phyloP scores from a whole-genome alignment of 139 green algal species.

The Picochlorum sp. region DNA sequence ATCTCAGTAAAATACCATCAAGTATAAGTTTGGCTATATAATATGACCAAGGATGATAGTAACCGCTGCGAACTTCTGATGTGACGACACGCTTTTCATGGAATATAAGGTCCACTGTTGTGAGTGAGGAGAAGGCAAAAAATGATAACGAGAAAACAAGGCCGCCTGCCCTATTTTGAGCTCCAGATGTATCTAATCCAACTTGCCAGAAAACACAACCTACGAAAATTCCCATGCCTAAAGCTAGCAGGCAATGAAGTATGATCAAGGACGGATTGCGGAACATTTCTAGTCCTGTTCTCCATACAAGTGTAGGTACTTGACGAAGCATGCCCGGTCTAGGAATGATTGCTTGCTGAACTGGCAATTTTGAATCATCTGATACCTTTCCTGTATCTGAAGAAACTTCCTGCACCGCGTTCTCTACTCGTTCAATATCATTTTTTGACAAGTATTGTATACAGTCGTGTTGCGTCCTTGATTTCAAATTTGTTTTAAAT shows the following conservation, averaged over 20 bases:
- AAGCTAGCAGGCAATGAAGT: slow-evolving; percentile 44
- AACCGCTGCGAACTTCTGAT: slow-evolving; percentile 26
- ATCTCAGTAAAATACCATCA: slow-evolving; percentile 62
- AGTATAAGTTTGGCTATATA: slow-evolving; percentile 46
- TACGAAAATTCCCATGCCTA: slow-evolving; percentile 47
- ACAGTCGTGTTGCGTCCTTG: too few species aligned
- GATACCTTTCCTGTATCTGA: too few species aligned
- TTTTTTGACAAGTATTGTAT: too few species aligned
- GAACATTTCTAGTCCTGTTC: slow-evolving; percentile 42
- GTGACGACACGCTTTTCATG: slow-evolving; percentile 47
- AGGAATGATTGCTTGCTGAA: background rate
- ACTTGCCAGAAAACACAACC: slow-evolving; percentile 56
- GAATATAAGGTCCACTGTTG: slow-evolving; percentile 53
- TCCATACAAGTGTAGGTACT: slow-evolving; percentile 57
- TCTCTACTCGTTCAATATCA: too few species aligned
- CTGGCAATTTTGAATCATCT: slow-evolving; percentile 1
- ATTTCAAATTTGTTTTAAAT: slow-evolving; percentile 7
- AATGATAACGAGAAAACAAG: slow-evolving; percentile 72
- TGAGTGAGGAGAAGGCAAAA: slow-evolving; percentile 64
- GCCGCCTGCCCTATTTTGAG: slow-evolving; percentile 46
- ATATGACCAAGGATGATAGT: slow-evolving; percentile 51
- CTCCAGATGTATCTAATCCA: slow-evolving; percentile 34
- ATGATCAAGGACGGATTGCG: slow-evolving; percentile 53
- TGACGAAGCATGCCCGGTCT: too few species aligned
- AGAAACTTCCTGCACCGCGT: too few species aligned